Base-by-base conservation (phyloP, 2,329 filamentous ascomycete genomes). In the Sporothrix globosa region DNA sequence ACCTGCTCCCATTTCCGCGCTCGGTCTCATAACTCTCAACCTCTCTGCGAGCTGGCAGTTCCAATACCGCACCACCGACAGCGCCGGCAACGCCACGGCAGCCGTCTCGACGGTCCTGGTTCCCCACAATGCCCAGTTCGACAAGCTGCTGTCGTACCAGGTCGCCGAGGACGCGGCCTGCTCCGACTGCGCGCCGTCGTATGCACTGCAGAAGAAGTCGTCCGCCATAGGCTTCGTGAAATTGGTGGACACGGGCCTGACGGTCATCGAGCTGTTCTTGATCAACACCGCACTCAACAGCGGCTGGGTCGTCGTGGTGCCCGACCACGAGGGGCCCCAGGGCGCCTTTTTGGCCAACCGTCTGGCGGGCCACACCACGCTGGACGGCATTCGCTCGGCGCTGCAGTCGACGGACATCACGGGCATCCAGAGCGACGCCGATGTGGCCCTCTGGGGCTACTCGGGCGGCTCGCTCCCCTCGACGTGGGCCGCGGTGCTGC, bases 391-490 rank as follows among this genome's bases (percentile, higher is more conserved):
- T 39, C 46, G 56, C 10, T 65, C 69, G 0, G 66, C 66, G 0
- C 44, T 71, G 39, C 21, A 30, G 34, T 63, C 66, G 11, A 44
- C 41, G 3, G 82, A 21, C n/a, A 24, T 67, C 7, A 70, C 71
- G 1, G 71, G 71, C 58, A 67, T 72, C 58, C n/a, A 27, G 14
- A 17, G 73, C 11, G 74, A 77, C 9, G 78, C 82, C 0, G 77
- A 73, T 2, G 76, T 83, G 50, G 79, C 80, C 3, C 76, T 86
- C 69, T 87, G 84, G 84, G 84, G n/a, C 4, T 86, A 86, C 74
- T 84, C 82, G 5, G 84, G 84, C 6, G 84, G 84, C 19, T 79
- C 80, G 19, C 70, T 86, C 50, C 82, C 83, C 1, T 81, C 77
- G 5, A 81, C 80, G 56, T 85, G 80, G 80, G 83, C 83, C 1